Conservation (phyloP, 1,284 basidiomycete genomes). For the Tetrapyrgos nigripes region DNA sequence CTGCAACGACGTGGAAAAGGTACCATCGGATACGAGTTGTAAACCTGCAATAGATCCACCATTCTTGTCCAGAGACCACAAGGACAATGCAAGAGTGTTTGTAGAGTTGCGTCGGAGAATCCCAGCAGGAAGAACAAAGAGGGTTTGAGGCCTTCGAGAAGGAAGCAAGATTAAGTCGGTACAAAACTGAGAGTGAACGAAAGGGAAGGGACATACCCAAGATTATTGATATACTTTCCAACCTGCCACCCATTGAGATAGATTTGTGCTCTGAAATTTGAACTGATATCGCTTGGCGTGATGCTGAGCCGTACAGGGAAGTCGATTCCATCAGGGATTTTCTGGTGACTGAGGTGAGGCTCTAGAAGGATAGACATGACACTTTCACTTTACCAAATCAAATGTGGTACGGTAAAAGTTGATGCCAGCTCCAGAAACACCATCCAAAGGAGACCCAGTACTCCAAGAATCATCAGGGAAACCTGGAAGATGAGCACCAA, state of each 20-base stretch:
- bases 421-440: constrained; percentile 49
- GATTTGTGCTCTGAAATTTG: constrained; percentile 56
- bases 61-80: constrained; percentile 51
- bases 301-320: constrained; percentile 51
- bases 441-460: constrained; percentile 39
- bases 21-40: constrained; percentile 47
- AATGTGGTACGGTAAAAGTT: constrained; percentile 62
- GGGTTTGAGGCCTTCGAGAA: constrained; percentile 46
- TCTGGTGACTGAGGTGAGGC: background rate
- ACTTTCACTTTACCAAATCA: constrained; percentile 38
- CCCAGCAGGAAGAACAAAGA: constrained; percentile 55
- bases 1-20: constrained; percentile 42
- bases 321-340: constrained; percentile 45
- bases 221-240: constrained; percentile 57
- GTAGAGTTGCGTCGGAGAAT: constrained; percentile 45
- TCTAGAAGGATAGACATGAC: background rate
- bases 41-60: constrained; percentile 50
- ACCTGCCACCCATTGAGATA: constrained; percentile 62
- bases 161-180: background rate
- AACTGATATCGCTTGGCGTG: constrained; percentile 47
- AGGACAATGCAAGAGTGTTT: constrained; percentile 52
- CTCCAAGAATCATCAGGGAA: constrained; percentile 52
- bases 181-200: background rate
- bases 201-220: constrained; percentile 41
- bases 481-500: constrained; percentile 59